These are phyloP conservation scores for Lodderomyces theae DNA, from an alignment of 1,139 yeast genomes.

Conservation along the genomic window DNA sequence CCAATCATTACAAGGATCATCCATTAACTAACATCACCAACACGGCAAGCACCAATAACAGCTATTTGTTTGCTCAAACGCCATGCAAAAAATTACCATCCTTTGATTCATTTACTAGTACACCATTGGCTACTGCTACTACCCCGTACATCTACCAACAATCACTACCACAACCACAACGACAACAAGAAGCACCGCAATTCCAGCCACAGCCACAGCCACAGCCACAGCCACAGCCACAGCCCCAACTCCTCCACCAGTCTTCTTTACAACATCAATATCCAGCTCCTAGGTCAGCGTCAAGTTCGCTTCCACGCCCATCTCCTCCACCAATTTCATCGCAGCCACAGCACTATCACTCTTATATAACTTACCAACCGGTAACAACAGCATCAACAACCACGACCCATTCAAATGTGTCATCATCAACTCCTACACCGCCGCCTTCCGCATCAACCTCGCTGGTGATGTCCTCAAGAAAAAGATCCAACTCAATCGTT, in stretches of 20 bases:
- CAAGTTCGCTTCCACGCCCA: neutral
- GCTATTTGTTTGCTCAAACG: constrained; percentile 8
- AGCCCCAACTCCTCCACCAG: neutral
- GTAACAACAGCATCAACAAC: constrained; percentile 2
- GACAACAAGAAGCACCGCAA: too few species aligned
- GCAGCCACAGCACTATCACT: constrained; percentile 1
- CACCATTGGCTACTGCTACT: constrained; percentile 7
- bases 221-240: neutral
- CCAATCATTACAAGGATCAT: constrained; percentile 21
- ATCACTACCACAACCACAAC: neutral
- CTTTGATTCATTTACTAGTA: constrained; percentile 19
- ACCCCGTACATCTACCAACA: neutral
- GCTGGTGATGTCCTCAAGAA: neutral
- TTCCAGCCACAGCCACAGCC: neutral
- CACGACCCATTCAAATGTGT: neutral
- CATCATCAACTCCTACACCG: constrained; percentile 14
- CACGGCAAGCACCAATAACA: neutral
- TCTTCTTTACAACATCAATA: neutral
- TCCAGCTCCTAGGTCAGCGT: neutral
- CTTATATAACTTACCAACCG: constrained; percentile 13
- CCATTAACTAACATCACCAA: constrained; percentile 32
- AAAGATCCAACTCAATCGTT: neutral
- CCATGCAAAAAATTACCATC: constrained; percentile 24
- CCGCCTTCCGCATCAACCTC: constrained; percentile 4
- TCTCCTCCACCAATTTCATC: neutral